Base-by-base conservation (phyloP, 768 basidiomycete species). In the Lactarius trivialis region DNA sequence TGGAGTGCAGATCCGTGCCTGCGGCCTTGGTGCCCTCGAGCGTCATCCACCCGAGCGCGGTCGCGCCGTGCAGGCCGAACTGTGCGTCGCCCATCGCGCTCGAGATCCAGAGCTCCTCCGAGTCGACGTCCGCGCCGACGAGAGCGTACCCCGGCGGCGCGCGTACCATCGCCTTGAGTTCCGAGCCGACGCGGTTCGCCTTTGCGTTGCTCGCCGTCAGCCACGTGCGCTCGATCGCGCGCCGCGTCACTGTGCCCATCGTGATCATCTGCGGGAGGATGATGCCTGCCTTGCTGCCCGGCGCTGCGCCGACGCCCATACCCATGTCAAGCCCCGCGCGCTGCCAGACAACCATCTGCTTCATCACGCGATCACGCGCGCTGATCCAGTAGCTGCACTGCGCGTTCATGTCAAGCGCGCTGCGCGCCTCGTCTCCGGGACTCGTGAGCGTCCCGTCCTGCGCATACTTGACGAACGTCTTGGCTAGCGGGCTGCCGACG, bases 41-140 rank as follows among this genome's bases (percentile, higher is more conserved):
- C 17, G 95, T 98, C 96, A 99, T 98, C 96, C 96, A 98, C 3
- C 97, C 96, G 48, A 99, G 85, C 2, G 96, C 94, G 3, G 94
- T 95, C 12, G 94, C 93, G 12, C 96, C 96, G 68, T 99, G 95
- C 60, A 96, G 72, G 9, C 96, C 97, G 72, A 99, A 97, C 73
- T 99, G 96, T 0, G 94, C 91, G 70, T 98, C 97, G 0, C 96
- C 96, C 92, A 98, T 96, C 63, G 93, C 92, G 69, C 91, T 94
- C 21, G 95, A 96, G 66, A 98, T 98, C 97, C 97, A 98, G 26
- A 99, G 78, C 73, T 99, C 97, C 75, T 98, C 96, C 52, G 93
- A 96, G 73, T 99, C 97, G 26, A 99, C 97, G 72, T 99, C 97
- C 0, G 97, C 97, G 4, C 97, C 97, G 24, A 99, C 93, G 65